A percentile compares a stretch with the other conserved stretches of the same genome.
Evolutionary conservation across 768 basidiomycete species (phyloP).

Genomic region (Coprinopsis marcescibilis): DNA sequence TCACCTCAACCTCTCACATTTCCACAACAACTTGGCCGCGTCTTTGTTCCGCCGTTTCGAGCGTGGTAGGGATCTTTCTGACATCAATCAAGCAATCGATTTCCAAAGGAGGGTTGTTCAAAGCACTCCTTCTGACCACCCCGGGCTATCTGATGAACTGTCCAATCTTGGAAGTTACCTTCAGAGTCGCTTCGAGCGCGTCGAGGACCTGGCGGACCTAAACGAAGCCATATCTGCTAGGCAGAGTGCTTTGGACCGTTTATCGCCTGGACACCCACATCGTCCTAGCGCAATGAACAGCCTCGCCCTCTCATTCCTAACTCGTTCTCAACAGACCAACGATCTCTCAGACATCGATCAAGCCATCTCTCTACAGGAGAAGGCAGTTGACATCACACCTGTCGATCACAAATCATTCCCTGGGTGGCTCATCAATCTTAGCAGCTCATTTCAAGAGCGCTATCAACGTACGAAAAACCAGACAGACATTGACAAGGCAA

Average conservation of each 20-base stretch:
- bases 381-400: too few relatives aligned
- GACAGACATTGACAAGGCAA: too few relatives aligned
- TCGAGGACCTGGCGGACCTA: background rate
- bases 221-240: conserved; percentile 1
- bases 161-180: conserved; percentile 18
- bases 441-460: too few relatives aligned
- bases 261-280: background rate
- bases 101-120: conserved; percentile 10
- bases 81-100: conserved; percentile 20
- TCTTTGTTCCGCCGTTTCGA: conserved; percentile 20
- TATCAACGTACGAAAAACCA: too few relatives aligned
- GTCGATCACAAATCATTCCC: too few relatives aligned
- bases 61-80: conserved; percentile 16
- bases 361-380: too few relatives aligned
- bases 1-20: background rate
- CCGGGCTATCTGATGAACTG: conserved; percentile 13
- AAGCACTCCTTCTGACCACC: conserved; percentile 14
- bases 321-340: too few relatives aligned
- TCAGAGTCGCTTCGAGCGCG: conserved; percentile 7
- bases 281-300: too few relatives aligned
- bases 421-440: too few relatives aligned
- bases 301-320: too few relatives aligned
- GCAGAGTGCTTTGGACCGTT: too few relatives aligned
- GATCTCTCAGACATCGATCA: too few relatives aligned
- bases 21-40: conserved; percentile 17